Evolutionary conservation across 768 basidiomycete species (phyloP), one percentile per base, ranked within the genome.

Genomic region (Cubamyces sp.): DNA sequence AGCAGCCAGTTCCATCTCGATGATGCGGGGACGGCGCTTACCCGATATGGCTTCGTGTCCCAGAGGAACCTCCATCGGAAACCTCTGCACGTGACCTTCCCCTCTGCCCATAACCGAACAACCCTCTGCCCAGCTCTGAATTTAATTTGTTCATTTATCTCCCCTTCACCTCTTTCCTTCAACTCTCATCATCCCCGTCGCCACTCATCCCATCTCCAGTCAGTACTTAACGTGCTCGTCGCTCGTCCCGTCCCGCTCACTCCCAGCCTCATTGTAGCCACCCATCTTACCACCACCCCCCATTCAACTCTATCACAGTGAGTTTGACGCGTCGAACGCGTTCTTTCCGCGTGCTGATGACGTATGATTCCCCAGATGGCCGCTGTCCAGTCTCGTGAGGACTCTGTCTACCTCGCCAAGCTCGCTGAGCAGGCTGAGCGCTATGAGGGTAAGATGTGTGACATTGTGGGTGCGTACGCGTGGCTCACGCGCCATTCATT

Each of bases 391-490:
- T 81, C 86, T 75, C 93, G 94, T 74, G 94, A 96, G 87, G 93
- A 96, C 79, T 94, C 91, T 72, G 96, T 98, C 80, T 98, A 98
- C 86, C 95, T 97, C 80, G 96, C 96, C 82, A 98, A 98, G 92
- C 94, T 98, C 83, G 94, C 94, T 76, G 95, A 98, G 84, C 95
- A 98, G 84, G 96, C 96, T 72, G 96, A 98, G 86, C 96, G 96
- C 53, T 98, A 98, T 77, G 96, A 98, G 84, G 96, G 96, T 90
- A 46, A 52, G 81, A 74, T 26, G 40, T 57, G 15, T 19, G 26
- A 54, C 39, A 16, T 45, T 23, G 57, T 53, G 39, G 45, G 60
- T 40, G 42, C 62, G 48, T 25, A 42, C n/a, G 53, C 57, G 60
- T 63, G 65, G 37, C 57, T 42, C 58, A 54, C 62, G 45, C 66